These are phyloP conservation scores for Mortierella sp. DNA, from an alignment of 371 early-diverging fungal genomes.

Conservation along the genomic window DNA sequence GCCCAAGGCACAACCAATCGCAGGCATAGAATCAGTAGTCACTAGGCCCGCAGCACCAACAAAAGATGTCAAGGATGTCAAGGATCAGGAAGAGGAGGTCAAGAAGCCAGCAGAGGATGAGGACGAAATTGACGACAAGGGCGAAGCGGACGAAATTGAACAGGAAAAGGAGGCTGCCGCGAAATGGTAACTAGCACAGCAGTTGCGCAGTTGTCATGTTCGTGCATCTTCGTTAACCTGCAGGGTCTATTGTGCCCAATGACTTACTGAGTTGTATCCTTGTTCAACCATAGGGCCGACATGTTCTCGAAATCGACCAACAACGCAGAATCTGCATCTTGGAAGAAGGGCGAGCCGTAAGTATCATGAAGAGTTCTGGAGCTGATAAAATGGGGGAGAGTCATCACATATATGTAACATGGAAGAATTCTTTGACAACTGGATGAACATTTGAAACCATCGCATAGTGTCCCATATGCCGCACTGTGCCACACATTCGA, in stretches of 20 bases:
- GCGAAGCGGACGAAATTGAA: constrained; percentile 43
- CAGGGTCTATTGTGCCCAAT: background rate
- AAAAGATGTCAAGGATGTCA: background rate
- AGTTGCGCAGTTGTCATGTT: background rate
- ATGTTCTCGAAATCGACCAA: constrained; percentile 54
- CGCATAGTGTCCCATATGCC: constrained; percentile 81
- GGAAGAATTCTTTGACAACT: background rate
- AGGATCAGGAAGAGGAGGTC: background rate
- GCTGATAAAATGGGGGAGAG: background rate
- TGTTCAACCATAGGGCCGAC: constrained; percentile 36
- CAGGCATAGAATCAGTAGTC: background rate
- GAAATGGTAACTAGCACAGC: constrained; percentile 39
- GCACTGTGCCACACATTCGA: constrained; percentile 92
- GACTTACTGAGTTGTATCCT: background rate
- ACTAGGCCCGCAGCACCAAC: background rate
- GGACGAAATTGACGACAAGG: constrained; percentile 44
- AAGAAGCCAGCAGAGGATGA: constrained; percentile 24
- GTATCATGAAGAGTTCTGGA: background rate
- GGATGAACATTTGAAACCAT: background rate
- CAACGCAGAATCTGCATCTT: constrained; percentile 45
- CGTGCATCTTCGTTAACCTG: background rate
- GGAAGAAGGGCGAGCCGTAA: constrained; percentile 67
- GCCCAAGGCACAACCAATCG: constrained; percentile 13
- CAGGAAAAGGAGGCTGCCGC: constrained; percentile 52
- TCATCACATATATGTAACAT: background rate